Conservation (phyloP, 148 eudicot genomes). For the Chenopodium album region DNA sequence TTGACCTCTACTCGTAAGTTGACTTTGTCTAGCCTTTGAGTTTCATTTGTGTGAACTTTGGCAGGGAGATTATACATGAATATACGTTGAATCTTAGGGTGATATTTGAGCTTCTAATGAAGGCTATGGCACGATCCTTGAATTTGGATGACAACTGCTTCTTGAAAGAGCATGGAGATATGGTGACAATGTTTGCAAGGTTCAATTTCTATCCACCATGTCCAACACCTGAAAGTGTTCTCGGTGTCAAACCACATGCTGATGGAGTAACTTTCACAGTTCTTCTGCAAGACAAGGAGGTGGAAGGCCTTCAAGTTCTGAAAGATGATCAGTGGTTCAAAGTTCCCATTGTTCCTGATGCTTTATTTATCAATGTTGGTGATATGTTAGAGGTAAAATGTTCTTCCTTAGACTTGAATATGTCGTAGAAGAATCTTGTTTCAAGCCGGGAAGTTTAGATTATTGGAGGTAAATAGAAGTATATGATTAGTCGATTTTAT, state of each 20-base stretch:
- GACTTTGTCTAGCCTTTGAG: neutral
- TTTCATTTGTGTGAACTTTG: neutral
- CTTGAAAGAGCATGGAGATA: slow-evolving; percentile 33
- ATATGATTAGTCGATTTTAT: too few species aligned
- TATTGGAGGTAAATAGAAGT: neutral
- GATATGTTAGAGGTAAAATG: slow-evolving; percentile 51
- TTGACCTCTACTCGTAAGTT: neutral
- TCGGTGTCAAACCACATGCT: slow-evolving; percentile 41
- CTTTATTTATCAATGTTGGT: slow-evolving; percentile 45
- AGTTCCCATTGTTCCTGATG: slow-evolving; percentile 38
- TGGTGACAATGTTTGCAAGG: slow-evolving; percentile 25
- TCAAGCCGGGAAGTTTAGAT: neutral
- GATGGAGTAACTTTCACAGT: slow-evolving; percentile 38
- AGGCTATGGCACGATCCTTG: slow-evolving; percentile 38
- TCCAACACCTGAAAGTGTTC: slow-evolving; percentile 37
- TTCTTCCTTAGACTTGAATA: neutral
- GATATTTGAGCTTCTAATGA: slow-evolving; percentile 21
- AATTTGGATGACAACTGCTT: slow-evolving; percentile 38
- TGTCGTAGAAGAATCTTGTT: neutral
- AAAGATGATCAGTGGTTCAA: slow-evolving; percentile 45
- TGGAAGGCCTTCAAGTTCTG: slow-evolving; percentile 47
- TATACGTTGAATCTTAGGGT: slow-evolving; percentile 22
- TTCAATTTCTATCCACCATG: slow-evolving; percentile 50
- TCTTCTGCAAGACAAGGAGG: slow-evolving; percentile 45
- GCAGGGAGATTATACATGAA: slow-evolving; percentile 29